These are phyloP conservation scores for Galerina marginata DNA, from an alignment of 768 basidiomycete genomes.

Conservation along the genomic window DNA sequence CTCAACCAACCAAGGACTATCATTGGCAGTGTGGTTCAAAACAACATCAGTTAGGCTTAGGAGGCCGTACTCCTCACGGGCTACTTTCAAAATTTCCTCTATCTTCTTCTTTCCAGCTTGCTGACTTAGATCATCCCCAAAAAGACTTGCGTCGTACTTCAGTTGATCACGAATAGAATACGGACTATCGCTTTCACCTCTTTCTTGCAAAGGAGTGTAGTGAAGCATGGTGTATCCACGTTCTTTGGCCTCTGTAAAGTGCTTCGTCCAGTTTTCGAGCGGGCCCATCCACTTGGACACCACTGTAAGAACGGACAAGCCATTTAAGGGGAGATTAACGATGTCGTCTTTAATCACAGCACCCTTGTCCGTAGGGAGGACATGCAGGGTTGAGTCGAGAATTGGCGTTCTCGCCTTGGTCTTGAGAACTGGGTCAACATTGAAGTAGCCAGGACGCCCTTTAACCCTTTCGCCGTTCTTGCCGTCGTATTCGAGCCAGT, in stretches of 20 bases:
- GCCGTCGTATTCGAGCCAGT: conserved; percentile 91
- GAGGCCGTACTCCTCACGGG: conserved; percentile 86
- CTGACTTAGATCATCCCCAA: conserved; percentile 43
- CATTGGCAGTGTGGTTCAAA: conserved; percentile 95
- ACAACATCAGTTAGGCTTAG: conserved; percentile 94
- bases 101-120: conserved; percentile 63
- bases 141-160: conserved; percentile 79
- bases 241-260: conserved; percentile 83
- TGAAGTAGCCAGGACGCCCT: conserved; percentile 93
- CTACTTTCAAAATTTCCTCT: conserved; percentile 67
- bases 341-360: conserved; percentile 58
- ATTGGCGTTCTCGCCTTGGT: conserved; percentile 77
- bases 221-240: conserved; percentile 99
- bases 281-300: conserved; percentile 99
- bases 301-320: conserved; percentile 85
- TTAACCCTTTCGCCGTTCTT: conserved; percentile 66
- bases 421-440: conserved; percentile 89
- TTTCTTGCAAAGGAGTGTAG: conserved; percentile 92
- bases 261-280: conserved; percentile 72
- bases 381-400: conserved; percentile 57
- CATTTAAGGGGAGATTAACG: conserved; percentile 83
- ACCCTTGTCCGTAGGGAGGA: conserved; percentile 56
- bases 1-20: conserved; percentile 87
- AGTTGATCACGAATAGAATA: conserved; percentile 93
- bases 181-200: conserved; percentile 89